A percentile compares a stretch with the other conserved stretches of the same genome.
Evolutionary conservation across 2,329 filamentous ascomycete species (phyloP).

Genomic region (Ophiocordyceps camponoti-saundersi): DNA sequence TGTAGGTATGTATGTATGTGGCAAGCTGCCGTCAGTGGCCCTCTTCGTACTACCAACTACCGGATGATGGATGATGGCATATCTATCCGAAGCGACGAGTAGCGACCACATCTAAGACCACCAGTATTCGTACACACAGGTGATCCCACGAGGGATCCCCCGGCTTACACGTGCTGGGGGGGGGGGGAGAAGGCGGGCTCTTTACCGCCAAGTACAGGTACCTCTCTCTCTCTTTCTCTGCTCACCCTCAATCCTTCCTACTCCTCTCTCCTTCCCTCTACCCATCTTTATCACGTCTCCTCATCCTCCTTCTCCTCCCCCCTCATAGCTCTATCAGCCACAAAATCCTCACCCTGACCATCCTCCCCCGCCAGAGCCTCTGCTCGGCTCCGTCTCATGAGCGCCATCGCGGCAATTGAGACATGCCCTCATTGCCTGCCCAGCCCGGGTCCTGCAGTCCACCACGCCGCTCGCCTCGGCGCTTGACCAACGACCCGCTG

Average conservation of each 20-base stretch:
- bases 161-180: background rate
- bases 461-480: slow-evolving; percentile 3
- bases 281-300: background rate
- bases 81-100: too few relatives aligned
- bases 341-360: background rate
- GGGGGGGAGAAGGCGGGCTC: background rate
- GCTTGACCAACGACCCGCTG: background rate
- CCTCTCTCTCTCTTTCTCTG: background rate
- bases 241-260: background rate
- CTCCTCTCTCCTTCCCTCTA: background rate
- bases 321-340: background rate
- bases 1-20: too few relatives aligned
- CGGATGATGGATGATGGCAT: too few relatives aligned
- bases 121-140: too few relatives aligned
- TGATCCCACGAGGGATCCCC: background rate
- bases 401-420: slow-evolving; percentile 21
- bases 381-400: slow-evolving; percentile 14
- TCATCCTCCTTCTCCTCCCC: background rate
- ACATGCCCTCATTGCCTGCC: slow-evolving; percentile 19
- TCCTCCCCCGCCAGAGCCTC: background rate
- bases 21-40: too few relatives aligned
- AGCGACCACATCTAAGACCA: too few relatives aligned
- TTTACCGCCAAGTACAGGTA: background rate
- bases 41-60: too few relatives aligned
- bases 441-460: slow-evolving; percentile 12